Evolutionary conservation across 345 rosid species (phyloP).

Genomic region (Pseudoturritis turrita): DNA sequence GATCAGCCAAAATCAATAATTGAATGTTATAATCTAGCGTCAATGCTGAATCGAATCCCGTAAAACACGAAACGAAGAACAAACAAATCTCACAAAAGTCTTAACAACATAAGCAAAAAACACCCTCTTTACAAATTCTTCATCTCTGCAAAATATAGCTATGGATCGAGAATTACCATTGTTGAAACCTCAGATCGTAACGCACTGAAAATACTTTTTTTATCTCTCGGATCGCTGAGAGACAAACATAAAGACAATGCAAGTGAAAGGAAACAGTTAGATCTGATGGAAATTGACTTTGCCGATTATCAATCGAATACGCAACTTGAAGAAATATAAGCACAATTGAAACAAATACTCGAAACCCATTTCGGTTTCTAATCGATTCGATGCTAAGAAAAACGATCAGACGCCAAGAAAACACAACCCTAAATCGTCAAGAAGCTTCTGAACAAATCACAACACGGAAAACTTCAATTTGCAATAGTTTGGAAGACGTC

Average conservation of each 20-base stretch:
- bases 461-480: neutral
- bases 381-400: neutral
- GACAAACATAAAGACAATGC: slow-evolving; percentile 16
- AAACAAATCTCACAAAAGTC: neutral
- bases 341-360: neutral
- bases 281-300: slow-evolving; percentile 8
- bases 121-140: neutral
- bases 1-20: neutral
- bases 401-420: neutral
- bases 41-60: slow-evolving; percentile 1
- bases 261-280: neutral
- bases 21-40: neutral
- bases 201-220: neutral
- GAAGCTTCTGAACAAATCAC: slow-evolving; percentile 8
- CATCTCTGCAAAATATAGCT: neutral
- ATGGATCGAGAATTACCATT: slow-evolving; percentile 26
- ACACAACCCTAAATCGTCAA: neutral
- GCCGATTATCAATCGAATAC: neutral
- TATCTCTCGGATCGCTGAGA: slow-evolving; percentile 10
- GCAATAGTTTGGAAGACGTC: neutral
- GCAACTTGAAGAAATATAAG: neutral
- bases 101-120: neutral
- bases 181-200: slow-evolving; percentile 4
- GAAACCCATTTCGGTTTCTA: neutral
- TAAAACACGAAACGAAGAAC: neutral